Evolutionary conservation across 345 rosid species (phyloP).

Genomic region (Arabidopsis arenosa): DNA sequence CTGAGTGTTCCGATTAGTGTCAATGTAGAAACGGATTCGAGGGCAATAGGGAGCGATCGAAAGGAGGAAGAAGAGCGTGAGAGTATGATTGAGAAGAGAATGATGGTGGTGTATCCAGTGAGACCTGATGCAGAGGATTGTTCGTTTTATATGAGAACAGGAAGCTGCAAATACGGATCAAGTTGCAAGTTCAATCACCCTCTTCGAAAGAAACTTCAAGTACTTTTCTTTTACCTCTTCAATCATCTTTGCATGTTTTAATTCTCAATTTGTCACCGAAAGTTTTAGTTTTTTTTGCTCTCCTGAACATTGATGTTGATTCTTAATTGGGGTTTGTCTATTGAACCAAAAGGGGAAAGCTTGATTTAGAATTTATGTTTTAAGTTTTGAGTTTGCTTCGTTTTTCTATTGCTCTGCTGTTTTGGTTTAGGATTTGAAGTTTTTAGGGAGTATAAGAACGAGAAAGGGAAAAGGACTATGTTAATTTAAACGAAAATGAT

Average conservation of each 20-base stretch:
- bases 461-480: background rate
- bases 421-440: slow-evolving; percentile 21
- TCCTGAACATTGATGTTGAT: slow-evolving; percentile 5
- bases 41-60: slow-evolving; percentile 12
- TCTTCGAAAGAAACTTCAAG: slow-evolving; percentile 66
- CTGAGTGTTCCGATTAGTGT: slow-evolving; percentile 26
- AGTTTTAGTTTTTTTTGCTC: background rate
- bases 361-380: background rate
- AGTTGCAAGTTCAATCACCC: slow-evolving; percentile 98
- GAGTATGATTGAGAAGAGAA: slow-evolving; percentile 39
- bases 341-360: slow-evolving; percentile 20
- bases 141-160: slow-evolving; percentile 78
- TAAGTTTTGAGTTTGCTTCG: background rate
- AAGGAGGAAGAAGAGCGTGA: slow-evolving; percentile 33
- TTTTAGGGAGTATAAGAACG: slow-evolving; percentile 3
- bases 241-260: slow-evolving; percentile 15
- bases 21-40: slow-evolving; percentile 24
- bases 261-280: background rate
- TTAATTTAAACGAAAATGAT: background rate
- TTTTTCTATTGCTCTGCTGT: slow-evolving; percentile 8
- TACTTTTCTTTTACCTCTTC: slow-evolving; percentile 31
- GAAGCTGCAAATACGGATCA: slow-evolving; percentile 85
- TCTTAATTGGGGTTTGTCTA: background rate
- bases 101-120: slow-evolving; percentile 64
- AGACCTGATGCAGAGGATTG: slow-evolving; percentile 95